Base-by-base conservation (phyloP, 352 stramenopile genomes). In the Pythium sp. region DNA sequence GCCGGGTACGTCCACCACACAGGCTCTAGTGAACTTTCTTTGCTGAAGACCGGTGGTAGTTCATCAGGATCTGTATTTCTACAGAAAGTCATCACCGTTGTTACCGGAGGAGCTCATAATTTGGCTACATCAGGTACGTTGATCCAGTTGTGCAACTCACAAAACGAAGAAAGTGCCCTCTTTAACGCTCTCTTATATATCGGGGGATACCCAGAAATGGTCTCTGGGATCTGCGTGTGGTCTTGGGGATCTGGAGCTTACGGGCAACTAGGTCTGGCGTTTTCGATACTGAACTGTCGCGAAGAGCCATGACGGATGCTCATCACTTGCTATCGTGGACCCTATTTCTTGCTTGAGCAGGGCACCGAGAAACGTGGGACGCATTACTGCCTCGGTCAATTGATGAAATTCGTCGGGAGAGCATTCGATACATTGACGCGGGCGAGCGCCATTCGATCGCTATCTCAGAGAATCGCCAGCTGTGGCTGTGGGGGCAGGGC, bases 401-500 rank as follows among this genome's bases (percentile, higher is more conserved):
- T 12, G 78, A 90, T 59, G 84, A 92, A 47, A 87, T 94, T 53
- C 78, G 76, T 12, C 65, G 71, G 24, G 82, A 93, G 68, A 72
- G 38, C 18, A 86, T 94, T 53, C 71, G 62, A 0, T 87, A 69
- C 36, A 78, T 94, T n/a, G 79, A 91, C 60, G 85, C 81, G 9
- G 87, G 85, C 0, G 76, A 91, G 57, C 73, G 76, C 3, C 87
- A 94, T 54, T 94, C 87, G 3, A 30, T 93, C 28, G 87, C 87
- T 14, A 79, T 94, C 47, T 91, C 87, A 3, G 81, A 88, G 2
- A 69, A 53, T 8, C 76, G 72, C 41, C 64, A 86, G 18, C 67
- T 94, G n/a, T 94, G 87, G 85, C 30, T 87, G 8, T 94, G 87
- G 87, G 87, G 87, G 0, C 76, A 92, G 64, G 85, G 87, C 0